Evolutionary conservation across 371 early-diverging fungal species (phyloP).

Genomic region (Parasitella parasitica): DNA sequence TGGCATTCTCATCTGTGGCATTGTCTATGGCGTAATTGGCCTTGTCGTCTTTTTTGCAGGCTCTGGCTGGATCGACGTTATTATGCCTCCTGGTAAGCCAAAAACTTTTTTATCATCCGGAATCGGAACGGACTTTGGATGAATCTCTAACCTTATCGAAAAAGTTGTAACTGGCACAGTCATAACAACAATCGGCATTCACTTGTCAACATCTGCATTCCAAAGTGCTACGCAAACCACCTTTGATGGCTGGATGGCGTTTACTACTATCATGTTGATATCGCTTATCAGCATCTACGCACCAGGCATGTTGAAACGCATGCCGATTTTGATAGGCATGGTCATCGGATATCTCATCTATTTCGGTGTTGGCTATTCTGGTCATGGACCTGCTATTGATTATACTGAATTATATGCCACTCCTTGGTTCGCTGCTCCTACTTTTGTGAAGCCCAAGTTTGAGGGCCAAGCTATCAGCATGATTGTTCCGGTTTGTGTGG

Average conservation of each 20-base stretch:
- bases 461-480: slow-evolving; percentile 49
- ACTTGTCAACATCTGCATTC: slow-evolving; percentile 51
- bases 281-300: slow-evolving; percentile 52
- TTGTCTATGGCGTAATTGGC: slow-evolving; percentile 46
- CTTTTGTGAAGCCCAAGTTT: slow-evolving; percentile 38
- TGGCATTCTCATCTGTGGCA: slow-evolving; percentile 54
- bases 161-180: slow-evolving; percentile 59
- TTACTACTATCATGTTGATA: slow-evolving; percentile 48
- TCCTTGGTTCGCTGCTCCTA: slow-evolving; percentile 42
- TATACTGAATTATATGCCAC: slow-evolving; percentile 40
- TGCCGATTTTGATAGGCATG: slow-evolving; percentile 56
- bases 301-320: slow-evolving; percentile 38
- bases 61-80: slow-evolving; percentile 49
- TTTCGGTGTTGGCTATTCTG: slow-evolving; percentile 41
- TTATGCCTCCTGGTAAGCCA: slow-evolving; percentile 58
- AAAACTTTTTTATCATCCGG: not conserved
- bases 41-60: slow-evolving; percentile 49
- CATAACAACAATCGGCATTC: slow-evolving; percentile 59
- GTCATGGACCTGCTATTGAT: slow-evolving; percentile 47
- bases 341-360: slow-evolving; percentile 49
- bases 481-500: slow-evolving; percentile 56
- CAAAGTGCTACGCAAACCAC: slow-evolving; percentile 42
- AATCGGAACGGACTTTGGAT: not conserved
- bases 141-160: not conserved
- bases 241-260: slow-evolving; percentile 59